phyloP scores from a whole-genome alignment of 1,284 basidiomycete genomes.

The Cerrena zonata region DNA sequence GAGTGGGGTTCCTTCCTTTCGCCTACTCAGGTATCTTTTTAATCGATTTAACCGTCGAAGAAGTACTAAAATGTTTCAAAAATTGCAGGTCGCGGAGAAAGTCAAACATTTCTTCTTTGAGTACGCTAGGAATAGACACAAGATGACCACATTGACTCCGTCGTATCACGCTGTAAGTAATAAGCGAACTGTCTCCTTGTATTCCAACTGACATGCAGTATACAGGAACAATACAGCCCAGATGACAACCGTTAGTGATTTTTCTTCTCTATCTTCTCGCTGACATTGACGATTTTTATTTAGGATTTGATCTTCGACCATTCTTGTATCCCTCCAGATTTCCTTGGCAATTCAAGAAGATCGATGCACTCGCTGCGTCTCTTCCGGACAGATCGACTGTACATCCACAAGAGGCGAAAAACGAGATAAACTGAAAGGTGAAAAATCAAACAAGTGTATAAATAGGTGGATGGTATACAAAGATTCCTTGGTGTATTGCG shows the following conservation, averaged over 20 bases:
- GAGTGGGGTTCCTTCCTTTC: constrained; percentile 85
- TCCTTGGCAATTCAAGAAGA: constrained; percentile 93
- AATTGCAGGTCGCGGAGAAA: constrained; percentile 82
- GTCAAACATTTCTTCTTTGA: constrained; percentile 98
- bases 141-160: constrained; percentile 98
- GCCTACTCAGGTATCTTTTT: constrained; percentile 54
- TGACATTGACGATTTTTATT: constrained; percentile 2
- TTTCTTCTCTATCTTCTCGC: constrained; percentile 5
- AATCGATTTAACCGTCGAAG: no score
- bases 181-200: neutral
- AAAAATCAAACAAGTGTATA: neutral
- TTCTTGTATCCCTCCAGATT: constrained; percentile 94
- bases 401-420: constrained; percentile 16
- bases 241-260: constrained; percentile 84
- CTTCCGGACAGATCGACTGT: constrained; percentile 64
- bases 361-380: constrained; percentile 75
- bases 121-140: constrained; percentile 93
- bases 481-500: neutral
- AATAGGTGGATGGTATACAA: neutral
- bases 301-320: constrained; percentile 91
- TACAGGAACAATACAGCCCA: constrained; percentile 87
- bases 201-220: constrained; percentile 3
- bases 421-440: constrained; percentile 8
- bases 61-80: neutral
- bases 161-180: constrained; percentile 85